Conservation (phyloP, 345 rosid genomes). For the Tarenaya hassleriana region DNA sequence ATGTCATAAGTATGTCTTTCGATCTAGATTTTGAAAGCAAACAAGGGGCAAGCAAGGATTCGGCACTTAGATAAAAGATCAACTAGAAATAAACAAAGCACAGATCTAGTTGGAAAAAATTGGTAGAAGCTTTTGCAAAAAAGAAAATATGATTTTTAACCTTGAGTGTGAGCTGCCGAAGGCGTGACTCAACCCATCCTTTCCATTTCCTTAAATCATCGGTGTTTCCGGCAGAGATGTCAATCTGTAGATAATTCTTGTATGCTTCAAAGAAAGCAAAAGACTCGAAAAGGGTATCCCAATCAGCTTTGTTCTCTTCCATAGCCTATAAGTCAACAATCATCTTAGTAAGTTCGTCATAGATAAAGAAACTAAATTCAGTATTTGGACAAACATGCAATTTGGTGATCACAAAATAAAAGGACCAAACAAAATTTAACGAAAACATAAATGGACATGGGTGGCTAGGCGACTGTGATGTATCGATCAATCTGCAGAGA, state of each 20-base stretch:
- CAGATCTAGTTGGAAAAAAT: neutral
- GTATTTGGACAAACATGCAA: neutral
- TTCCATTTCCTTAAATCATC: conserved; percentile 90
- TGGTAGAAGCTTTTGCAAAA: no score
- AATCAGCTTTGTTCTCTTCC: conserved; percentile 70
- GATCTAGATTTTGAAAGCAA: conserved; percentile 39
- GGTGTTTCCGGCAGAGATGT: conserved; percentile 68
- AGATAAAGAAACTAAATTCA: neutral
- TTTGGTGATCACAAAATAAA: neutral
- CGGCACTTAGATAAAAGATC: neutral
- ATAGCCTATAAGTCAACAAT: conserved; percentile 54
- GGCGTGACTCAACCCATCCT: conserved; percentile 99
- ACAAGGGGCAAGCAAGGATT: no score
- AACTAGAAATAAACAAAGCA: no score
- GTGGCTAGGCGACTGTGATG: no score
- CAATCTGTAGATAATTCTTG: conserved; percentile 84
- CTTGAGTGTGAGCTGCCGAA: conserved; percentile 89
- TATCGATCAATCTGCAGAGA: conserved; percentile 9
- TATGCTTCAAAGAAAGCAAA: conserved; percentile 89
- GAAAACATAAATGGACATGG: neutral
- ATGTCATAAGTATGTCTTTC: conserved; percentile 75
- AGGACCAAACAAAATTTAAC: neutral
- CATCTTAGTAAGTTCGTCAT: neutral
- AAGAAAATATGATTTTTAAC: conserved; percentile 26
- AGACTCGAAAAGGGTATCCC: conserved; percentile 87